phyloP scores from a whole-genome alignment of 2,329 filamentous ascomycete genomes.

The Arthroderma sp. region DNA sequence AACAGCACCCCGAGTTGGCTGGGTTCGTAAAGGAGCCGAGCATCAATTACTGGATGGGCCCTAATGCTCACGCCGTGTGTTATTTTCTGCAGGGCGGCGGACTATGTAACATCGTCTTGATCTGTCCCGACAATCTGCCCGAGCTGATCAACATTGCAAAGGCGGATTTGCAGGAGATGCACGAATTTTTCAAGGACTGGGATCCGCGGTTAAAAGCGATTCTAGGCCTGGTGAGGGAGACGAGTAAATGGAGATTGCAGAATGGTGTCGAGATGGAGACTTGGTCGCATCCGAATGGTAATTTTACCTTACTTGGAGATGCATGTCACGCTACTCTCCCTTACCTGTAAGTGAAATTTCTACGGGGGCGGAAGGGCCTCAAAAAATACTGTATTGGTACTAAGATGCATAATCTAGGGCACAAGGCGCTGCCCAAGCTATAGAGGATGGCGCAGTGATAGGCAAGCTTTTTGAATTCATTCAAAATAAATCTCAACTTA shows the following conservation, averaged over 20 bases:
- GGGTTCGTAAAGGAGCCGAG: conserved; percentile 34
- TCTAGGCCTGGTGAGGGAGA: conserved; percentile 5
- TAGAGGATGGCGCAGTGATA: conserved; percentile 21
- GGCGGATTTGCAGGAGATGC: conserved; percentile 37
- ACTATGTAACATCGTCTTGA: conserved; percentile 53
- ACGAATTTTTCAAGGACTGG: conserved; percentile 43
- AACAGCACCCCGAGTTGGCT: conserved; percentile 33
- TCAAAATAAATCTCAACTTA: conserved; percentile 8
- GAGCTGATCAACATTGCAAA: conserved; percentile 7
- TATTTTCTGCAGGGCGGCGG: conserved; percentile 48
- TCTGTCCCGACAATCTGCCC: conserved; percentile 51
- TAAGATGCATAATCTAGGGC: conserved; percentile 10
- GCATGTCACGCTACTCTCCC: conserved; percentile 52
- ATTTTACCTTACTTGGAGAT: conserved; percentile 49
- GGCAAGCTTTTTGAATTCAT: conserved; percentile 13
- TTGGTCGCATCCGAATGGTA: conserved; percentile 44
- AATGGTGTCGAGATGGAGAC: conserved; percentile 42
- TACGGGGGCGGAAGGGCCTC: no score
- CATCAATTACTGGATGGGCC: conserved; percentile 44
- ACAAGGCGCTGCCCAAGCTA: conserved; percentile 20
- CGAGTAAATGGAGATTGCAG: conserved; percentile 45
- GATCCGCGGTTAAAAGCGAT: conserved; percentile 29
- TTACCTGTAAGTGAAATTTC: conserved; percentile 32
- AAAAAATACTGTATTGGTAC: not conserved
- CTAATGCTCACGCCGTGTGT: conserved; percentile 39